Conservation (phyloP, 371 early-diverging fungal species). For the Haplosporangium sp. region DNA sequence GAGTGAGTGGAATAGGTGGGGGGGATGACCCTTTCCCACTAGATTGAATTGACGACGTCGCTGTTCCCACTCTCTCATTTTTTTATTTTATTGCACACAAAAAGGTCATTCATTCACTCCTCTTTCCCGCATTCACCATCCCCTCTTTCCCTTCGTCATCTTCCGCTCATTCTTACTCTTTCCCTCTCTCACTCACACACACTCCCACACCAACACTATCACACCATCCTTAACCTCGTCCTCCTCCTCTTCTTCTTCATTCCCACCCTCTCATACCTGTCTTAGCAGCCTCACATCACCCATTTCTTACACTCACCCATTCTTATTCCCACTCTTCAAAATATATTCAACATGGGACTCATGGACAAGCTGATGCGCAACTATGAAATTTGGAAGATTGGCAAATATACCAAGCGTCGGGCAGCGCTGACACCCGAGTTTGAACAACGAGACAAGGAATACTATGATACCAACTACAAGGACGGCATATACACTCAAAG, state of each 20-base stretch:
- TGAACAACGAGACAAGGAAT: slow-evolving; percentile 69
- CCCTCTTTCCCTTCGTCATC: neutral
- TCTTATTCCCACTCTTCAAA: slow-evolving; percentile 6
- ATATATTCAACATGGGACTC: slow-evolving; percentile 60
- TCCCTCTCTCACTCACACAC: neutral
- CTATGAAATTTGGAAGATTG: slow-evolving; percentile 74
- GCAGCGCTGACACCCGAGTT: slow-evolving; percentile 68
- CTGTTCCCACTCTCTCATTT: too few relatives aligned
- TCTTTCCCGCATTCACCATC: too few relatives aligned
- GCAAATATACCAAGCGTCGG: slow-evolving; percentile 72
- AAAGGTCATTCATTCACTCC: too few relatives aligned
- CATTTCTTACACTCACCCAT: slow-evolving; percentile 10
- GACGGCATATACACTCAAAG: slow-evolving; percentile 68
- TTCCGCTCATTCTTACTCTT: neutral
- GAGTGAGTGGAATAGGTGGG: too few relatives aligned
- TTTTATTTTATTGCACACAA: too few relatives aligned
- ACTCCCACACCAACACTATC: neutral
- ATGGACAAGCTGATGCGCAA: slow-evolving; percentile 69
- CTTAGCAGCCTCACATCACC: neutral
- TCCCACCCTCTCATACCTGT: slow-evolving; percentile 1
- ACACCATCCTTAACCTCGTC: slow-evolving; percentile 2
- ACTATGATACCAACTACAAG: slow-evolving; percentile 67
- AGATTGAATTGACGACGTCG: too few relatives aligned
- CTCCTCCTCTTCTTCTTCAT: slow-evolving; percentile 7
- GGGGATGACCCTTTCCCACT: too few relatives aligned